Conservation (phyloP, 2,329 filamentous ascomycete genomes). For the Stromatinia cepivora region DNA sequence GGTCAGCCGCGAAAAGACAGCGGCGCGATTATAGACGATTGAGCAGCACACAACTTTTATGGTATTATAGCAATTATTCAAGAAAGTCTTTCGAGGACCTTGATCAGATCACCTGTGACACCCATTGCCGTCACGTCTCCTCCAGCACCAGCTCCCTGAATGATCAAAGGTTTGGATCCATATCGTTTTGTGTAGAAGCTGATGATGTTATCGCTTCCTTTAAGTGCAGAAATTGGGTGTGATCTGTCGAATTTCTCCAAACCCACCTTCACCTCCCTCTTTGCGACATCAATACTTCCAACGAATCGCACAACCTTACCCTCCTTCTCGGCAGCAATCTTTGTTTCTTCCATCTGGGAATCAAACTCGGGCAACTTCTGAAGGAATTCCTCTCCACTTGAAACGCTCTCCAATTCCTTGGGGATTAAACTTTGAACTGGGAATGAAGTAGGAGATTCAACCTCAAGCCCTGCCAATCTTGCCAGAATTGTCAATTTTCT, state of each 20-base stretch:
- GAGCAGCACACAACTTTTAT: slow-evolving; percentile 25
- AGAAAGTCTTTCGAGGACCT: slow-evolving; percentile 67
- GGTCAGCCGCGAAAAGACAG: slow-evolving; percentile 30
- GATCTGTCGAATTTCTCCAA: slow-evolving; percentile 84
- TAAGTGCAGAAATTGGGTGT: slow-evolving; percentile 88
- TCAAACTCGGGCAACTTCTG: slow-evolving; percentile 79
- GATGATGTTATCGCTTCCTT: slow-evolving; percentile 98
- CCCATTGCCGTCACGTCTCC: slow-evolving; percentile 98
- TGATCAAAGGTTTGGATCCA: slow-evolving; percentile 83
- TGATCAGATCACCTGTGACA: slow-evolving; percentile 89
- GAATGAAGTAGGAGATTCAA: slow-evolving; percentile 84
- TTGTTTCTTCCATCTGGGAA: slow-evolving; percentile 83
- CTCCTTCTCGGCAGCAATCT: slow-evolving; percentile 78
- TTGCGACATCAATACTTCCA: slow-evolving; percentile 84
- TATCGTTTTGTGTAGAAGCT: slow-evolving; percentile 98
- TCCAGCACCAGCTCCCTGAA: slow-evolving; percentile 92
- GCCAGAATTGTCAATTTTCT: slow-evolving; percentile 94
- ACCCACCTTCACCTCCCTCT: slow-evolving; percentile 83
- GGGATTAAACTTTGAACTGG: slow-evolving; percentile 94
- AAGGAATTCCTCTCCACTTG: slow-evolving; percentile 84
- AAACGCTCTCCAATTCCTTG: slow-evolving; percentile 73
- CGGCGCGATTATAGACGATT: slow-evolving; percentile 28
- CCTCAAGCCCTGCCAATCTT: slow-evolving; percentile 75
- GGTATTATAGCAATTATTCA: slow-evolving; percentile 25
- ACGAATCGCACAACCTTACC: slow-evolving; percentile 95